A percentile compares a stretch with the other conserved stretches of the same genome.
phyloP scores from a whole-genome alignment of 371 early-diverging fungal species.

The Homolaphlyctis polyrhiza region DNA sequence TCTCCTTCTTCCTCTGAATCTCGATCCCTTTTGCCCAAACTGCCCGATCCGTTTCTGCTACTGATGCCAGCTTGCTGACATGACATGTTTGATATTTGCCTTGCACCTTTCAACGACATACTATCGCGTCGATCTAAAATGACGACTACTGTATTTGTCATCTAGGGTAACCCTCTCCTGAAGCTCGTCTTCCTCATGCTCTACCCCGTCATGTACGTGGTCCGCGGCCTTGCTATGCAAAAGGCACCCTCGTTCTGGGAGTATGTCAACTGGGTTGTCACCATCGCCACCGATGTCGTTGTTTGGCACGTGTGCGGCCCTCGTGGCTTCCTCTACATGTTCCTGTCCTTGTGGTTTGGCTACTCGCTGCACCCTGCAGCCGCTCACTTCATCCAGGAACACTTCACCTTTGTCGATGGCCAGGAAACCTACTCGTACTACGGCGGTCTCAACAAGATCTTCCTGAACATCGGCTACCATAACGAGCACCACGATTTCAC shows the following conservation, averaged over 20 bases:
- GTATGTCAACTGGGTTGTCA: slow-evolving; percentile 64
- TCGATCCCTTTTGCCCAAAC: too few relatives aligned
- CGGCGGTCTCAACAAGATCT: slow-evolving; percentile 69
- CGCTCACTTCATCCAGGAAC: slow-evolving; percentile 97
- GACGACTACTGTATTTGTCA: too few relatives aligned
- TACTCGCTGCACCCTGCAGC: slow-evolving; percentile 93
- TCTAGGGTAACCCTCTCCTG: slow-evolving; percentile 60
- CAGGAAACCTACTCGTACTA: slow-evolving; percentile 98
- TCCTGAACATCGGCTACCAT: slow-evolving; percentile 67
- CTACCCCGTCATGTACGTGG: slow-evolving; percentile 88
- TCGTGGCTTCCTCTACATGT: slow-evolving; percentile 67
- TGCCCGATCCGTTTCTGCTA: too few relatives aligned
- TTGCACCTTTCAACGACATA: too few relatives aligned
- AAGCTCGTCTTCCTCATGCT: slow-evolving; percentile 80
- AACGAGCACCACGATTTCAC: slow-evolving; percentile 96
- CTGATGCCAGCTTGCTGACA: too few relatives aligned
- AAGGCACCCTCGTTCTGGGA: slow-evolving; percentile 74
- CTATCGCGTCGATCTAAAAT: too few relatives aligned
- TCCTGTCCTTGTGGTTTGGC: slow-evolving; percentile 78
- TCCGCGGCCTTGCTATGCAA: slow-evolving; percentile 76
- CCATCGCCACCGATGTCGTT: slow-evolving; percentile 53
- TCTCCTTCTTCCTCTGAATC: too few relatives aligned
- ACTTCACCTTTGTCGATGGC: slow-evolving; percentile 92
- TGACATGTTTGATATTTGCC: too few relatives aligned
- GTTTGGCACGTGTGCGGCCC: slow-evolving; percentile 60